Evolutionary conservation across 768 basidiomycete genomes (phyloP).

Genomic region (Tulasnella sp.): DNA sequence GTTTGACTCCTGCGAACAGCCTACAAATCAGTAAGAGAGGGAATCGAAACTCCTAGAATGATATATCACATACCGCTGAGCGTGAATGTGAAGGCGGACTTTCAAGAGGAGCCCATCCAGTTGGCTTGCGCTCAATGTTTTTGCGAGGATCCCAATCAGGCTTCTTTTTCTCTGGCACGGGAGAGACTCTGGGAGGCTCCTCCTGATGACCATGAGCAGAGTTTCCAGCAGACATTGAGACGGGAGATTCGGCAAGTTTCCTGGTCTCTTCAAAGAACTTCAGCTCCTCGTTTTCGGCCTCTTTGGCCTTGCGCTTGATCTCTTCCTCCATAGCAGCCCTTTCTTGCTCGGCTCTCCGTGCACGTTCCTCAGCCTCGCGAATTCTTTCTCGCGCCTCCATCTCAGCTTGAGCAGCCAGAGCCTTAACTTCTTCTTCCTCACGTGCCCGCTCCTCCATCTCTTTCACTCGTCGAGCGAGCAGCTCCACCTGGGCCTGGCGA

Average conservation of each 20-base stretch:
- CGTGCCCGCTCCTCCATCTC: conserved; percentile 2
- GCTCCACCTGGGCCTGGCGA: conserved; percentile 2
- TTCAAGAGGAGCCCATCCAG: conserved; percentile 8
- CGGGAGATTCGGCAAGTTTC: not conserved
- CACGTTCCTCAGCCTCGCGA: conserved; percentile 4
- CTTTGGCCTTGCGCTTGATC: conserved; percentile 1
- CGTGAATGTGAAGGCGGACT: not conserved
- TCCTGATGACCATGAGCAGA: not conserved
- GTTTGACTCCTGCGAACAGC: not conserved
- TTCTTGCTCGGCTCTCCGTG: not conserved
- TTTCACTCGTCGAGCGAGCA: not conserved
- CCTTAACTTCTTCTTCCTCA: conserved; percentile 2
- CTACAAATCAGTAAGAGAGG: not conserved
- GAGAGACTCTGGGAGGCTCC: not conserved
- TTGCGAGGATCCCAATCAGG: too few relatives aligned
- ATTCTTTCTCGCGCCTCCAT: conserved; percentile 3
- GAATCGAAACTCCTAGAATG: not conserved
- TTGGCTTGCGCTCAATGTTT: conserved; percentile 6
- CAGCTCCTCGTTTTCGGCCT: not conserved
- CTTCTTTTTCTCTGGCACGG: too few relatives aligned
- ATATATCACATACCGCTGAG: not conserved
- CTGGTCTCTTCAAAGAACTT: not conserved
- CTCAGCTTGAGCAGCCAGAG: conserved; percentile 2
- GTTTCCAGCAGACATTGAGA: conserved; percentile 2
- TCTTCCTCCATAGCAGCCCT: not conserved